A percentile compares a stretch with the other conserved stretches of the same genome.
phyloP scores from a whole-genome alignment of 2,329 filamentous ascomycete species.

The Zymoseptoria pseudotritici region DNA sequence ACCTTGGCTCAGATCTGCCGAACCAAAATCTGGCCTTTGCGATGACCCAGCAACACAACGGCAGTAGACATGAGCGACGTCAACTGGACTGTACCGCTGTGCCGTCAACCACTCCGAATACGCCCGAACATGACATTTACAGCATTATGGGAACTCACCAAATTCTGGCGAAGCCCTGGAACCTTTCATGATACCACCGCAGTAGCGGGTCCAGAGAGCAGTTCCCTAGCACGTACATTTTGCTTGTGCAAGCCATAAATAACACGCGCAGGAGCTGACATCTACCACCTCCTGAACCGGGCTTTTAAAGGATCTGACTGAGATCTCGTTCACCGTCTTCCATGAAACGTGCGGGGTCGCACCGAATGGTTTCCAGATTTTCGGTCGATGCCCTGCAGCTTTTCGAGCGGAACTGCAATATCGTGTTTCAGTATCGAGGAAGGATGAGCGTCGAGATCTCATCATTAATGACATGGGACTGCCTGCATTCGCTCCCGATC shows the following conservation, averaged over 20 bases:
- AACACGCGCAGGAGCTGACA: no score
- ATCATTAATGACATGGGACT: not conserved
- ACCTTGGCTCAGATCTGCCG: not conserved
- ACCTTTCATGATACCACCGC: no score
- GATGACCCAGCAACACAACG: not conserved
- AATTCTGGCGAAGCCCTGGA: not conserved
- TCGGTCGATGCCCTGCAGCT: not conserved
- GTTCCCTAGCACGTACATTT: no score
- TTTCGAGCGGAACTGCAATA: not conserved
- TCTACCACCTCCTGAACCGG: no score
- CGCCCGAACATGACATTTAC: not conserved
- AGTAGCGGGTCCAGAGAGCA: no score
- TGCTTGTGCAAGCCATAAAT: no score
- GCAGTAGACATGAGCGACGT: not conserved
- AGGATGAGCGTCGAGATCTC: not conserved
- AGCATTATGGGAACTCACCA: not conserved
- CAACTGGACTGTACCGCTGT: not conserved
- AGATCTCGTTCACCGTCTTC: no score
- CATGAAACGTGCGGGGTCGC: no score
- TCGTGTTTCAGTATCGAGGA: not conserved
- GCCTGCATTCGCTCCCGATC: no score
- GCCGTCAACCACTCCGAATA: not conserved
- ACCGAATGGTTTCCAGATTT: not conserved
- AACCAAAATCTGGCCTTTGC: not conserved
- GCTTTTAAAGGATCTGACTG: no score